Percentiles rank a stretch among this genome's conserved stretches.
Conservation (phyloP, 2,329 filamentous ascomycete genomes). For the Endothia cerciana region DNA sequence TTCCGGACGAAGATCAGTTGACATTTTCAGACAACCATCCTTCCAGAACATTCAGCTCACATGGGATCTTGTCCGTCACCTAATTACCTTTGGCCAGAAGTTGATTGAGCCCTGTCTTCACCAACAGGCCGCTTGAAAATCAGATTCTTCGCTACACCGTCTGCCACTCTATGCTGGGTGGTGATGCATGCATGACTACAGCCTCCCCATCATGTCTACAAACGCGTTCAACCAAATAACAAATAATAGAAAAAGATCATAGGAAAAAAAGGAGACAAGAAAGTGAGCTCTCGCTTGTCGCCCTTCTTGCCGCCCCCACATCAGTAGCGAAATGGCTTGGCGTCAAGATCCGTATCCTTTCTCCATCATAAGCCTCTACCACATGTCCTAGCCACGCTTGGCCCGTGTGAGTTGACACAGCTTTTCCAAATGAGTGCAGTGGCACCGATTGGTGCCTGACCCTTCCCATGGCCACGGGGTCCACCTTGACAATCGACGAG, state of each 20-base stretch:
- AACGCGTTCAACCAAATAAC: background rate
- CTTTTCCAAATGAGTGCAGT: background rate
- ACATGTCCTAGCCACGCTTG: background rate
- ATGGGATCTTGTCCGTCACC: background rate
- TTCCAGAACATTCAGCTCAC: background rate
- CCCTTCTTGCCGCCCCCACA: background rate
- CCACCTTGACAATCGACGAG: background rate
- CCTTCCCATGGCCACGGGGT: background rate
- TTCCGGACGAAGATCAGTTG: background rate
- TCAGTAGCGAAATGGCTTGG: background rate
- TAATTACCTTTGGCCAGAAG: background rate
- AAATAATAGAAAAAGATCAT: background rate
- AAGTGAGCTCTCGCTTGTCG: background rate
- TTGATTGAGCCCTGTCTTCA: background rate
- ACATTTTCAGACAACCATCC: background rate
- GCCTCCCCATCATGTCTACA: background rate
- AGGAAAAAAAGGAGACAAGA: background rate
- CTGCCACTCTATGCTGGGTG: slow-evolving; percentile 16
- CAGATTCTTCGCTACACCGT: slow-evolving; percentile 24
- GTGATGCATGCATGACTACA: slow-evolving; percentile 14
- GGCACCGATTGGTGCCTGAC: background rate
- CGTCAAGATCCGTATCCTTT: background rate
- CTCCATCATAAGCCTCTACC: slow-evolving; percentile 4
- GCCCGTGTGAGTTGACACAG: background rate
- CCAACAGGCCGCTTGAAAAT: background rate